Percentiles rank a stretch among this genome's conserved stretches.
These are phyloP conservation scores for Biscogniauxia marginata DNA, from an alignment of 2,329 filamentous ascomycete genomes.

Conservation along the genomic window DNA sequence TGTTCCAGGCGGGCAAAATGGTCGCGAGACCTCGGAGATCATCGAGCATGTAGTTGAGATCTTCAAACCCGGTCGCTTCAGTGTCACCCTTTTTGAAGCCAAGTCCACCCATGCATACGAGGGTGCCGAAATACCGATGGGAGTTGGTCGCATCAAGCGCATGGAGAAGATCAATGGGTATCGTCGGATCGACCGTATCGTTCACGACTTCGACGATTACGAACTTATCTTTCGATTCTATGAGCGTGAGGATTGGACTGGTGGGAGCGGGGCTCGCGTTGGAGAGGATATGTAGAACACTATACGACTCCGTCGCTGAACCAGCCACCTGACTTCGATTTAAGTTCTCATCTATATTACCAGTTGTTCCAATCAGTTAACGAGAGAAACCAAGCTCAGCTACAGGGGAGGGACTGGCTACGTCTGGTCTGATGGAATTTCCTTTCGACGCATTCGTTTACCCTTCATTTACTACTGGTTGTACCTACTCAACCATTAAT, in stretches of 20 bases:
- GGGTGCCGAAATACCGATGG: slow-evolving; percentile 38
- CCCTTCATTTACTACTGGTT: slow-evolving; percentile 5
- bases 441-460: slow-evolving; percentile 4
- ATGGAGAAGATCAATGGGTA: slow-evolving; percentile 86
- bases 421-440: not conserved
- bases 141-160: slow-evolving; percentile 41
- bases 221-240: slow-evolving; percentile 97
- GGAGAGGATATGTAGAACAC: slow-evolving; percentile 46
- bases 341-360: not conserved
- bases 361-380: not conserved
- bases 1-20: slow-evolving; percentile 83
- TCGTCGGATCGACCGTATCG: slow-evolving; percentile 85
- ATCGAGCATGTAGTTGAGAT: slow-evolving; percentile 93
- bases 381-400: not conserved
- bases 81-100: slow-evolving; percentile 92
- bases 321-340: not conserved
- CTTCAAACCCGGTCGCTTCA: slow-evolving; percentile 97
- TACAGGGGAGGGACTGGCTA: not conserved
- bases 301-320: slow-evolving; percentile 1
- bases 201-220: slow-evolving; percentile 96
- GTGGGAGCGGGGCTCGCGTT: slow-evolving; percentile 51
- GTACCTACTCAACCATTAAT: not conserved
- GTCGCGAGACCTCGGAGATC: slow-evolving; percentile 84
- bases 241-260: slow-evolving; percentile 77
- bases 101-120: slow-evolving; percentile 55